Evolutionary conservation across 495 filamentous ascomycete genomes (phyloP), one percentile per base, ranked within the genome.

Genomic region (Cercophora newfieldiana): DNA sequence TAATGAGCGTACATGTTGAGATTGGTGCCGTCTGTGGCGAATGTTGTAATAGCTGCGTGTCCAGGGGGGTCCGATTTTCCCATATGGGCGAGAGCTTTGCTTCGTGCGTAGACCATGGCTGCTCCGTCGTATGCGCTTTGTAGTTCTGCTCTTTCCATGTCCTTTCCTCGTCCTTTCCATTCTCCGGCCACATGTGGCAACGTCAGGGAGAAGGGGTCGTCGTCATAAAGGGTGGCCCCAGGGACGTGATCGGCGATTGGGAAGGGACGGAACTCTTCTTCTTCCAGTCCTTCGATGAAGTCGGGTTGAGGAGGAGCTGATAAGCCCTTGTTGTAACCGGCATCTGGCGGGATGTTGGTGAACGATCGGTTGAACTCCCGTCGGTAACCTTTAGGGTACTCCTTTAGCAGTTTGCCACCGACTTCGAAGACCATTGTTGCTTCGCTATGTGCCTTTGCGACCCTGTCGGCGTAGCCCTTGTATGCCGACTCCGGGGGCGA

Each of bases 111-210:
- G n/a, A n/a, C n/a, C n/a, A n/a, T n/a, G n/a, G n/a, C n/a, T n/a
- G n/a, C n/a, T n/a, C n/a, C n/a, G n/a, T n/a, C n/a, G n/a, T n/a
- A n/a, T n/a, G n/a, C n/a, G n/a, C n/a, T n/a, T n/a, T n/a, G n/a
- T n/a, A n/a, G n/a, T n/a, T n/a, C n/a, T n/a, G n/a, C n/a, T n/a
- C n/a, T n/a, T n/a, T n/a, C n/a, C n/a, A n/a, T n/a, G n/a, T n/a
- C n/a, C n/a, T n/a, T n/a, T n/a, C n/a, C n/a, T n/a, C n/a, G n/a
- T n/a, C n/a, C n/a, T n/a, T n/a, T n/a, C 68, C 64, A 72, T 30
- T 72, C 70, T 37, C 70, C 68, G 51, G 68, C 70, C 29, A 72
- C 22, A 57, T 72, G 70, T 37, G 68, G 70, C 28, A 72, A 48
- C 25, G 65, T 63, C 58, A 70, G 24, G 50, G 70, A 72, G 48